Base-by-base conservation (phyloP, 2,329 filamentous ascomycete genomes). In the Dothistroma septosporum region DNA sequence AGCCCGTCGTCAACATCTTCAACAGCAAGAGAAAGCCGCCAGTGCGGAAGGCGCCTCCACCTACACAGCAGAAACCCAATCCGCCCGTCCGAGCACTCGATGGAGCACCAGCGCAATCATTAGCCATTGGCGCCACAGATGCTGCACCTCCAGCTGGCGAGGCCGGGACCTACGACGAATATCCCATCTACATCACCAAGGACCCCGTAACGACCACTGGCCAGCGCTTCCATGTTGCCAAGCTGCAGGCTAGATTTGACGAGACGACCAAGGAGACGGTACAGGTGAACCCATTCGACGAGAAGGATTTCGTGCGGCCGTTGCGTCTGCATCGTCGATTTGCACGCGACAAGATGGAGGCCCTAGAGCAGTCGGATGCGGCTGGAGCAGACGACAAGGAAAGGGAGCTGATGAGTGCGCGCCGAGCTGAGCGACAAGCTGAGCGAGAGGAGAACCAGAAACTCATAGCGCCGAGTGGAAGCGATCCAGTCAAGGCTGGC, bases 241-340 rank as follows among this genome's bases (percentile, higher is more conserved):
- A 90, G 68, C 87, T 99, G 59, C 82, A 88, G 64, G 79, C 83
- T 28, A 55, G 86, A 86, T 46, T 64, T 14, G 69, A 70, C 32
- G 61, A 64, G n/a, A 63, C 68, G 9, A 67, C 69, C 37, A 61
- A 68, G 41, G 61, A 66, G 2, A 53, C 63, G 6, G 69, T 81
- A 80, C 41, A 16, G 16, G 64, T 78, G 63, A 88, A 89, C 67
- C 83, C 86, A 33, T 81, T 91, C 62, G 87, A 97, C 70, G 87
- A 93, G 66, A 80, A 87, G 6, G 87, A 95, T 55, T 99, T 97
- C 72, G 88, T 90, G 19, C 86, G 92, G 31, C 94, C 94, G 0
- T 90, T 97, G 33, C 88, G 91, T 41, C 79, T 99, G 41, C 92
- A 97, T 73, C 87, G 94, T 64, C 89, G 94, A 59, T 92, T 97